Evolutionary conservation across 805 yeast species (phyloP).

Genomic region (Spathaspora arborariae): DNA sequence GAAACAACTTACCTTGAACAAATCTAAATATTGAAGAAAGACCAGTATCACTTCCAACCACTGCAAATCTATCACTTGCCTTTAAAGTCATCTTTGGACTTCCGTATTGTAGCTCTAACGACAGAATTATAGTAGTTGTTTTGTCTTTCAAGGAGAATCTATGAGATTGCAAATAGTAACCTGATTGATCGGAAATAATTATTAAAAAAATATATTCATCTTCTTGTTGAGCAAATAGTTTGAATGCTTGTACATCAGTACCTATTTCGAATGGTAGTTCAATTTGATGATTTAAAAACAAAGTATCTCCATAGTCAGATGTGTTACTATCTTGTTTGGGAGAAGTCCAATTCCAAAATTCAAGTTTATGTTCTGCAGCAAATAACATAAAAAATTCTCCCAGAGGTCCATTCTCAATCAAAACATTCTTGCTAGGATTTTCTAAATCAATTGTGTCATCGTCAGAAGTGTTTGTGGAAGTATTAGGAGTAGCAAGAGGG

Average conservation of each 20-base stretch:
- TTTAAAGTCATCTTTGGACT: conserved; percentile 12
- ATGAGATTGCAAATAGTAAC: conserved; percentile 5
- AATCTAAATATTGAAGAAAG: conserved; percentile 13
- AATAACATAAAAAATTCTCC: conserved; percentile 32
- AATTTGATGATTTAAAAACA: conserved; percentile 17
- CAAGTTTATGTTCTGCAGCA: conserved; percentile 15
- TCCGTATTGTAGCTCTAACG: not conserved
- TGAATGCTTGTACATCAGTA: not conserved
- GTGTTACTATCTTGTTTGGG: not conserved
- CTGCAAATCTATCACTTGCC: conserved; percentile 17
- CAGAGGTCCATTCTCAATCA: conserved; percentile 24
- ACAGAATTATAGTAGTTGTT: not conserved
- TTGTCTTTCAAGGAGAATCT: not conserved
- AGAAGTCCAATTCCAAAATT: conserved; percentile 26
- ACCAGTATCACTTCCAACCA: conserved; percentile 21
- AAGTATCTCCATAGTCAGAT: conserved; percentile 21
- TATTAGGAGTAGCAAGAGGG: not conserved
- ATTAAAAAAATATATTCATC: not conserved
- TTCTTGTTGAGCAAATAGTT: not conserved
- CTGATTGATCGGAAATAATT: not conserved
- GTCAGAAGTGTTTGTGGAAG: conserved; percentile 1
- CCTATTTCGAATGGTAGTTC: conserved; percentile 1
- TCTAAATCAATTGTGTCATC: conserved; percentile 2
- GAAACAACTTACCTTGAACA: conserved; percentile 2
- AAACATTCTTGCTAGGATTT: not conserved